These are phyloP conservation scores for Dacryopinax spathularia DNA, from an alignment of 768 basidiomycete genomes.

Conservation along the genomic window DNA sequence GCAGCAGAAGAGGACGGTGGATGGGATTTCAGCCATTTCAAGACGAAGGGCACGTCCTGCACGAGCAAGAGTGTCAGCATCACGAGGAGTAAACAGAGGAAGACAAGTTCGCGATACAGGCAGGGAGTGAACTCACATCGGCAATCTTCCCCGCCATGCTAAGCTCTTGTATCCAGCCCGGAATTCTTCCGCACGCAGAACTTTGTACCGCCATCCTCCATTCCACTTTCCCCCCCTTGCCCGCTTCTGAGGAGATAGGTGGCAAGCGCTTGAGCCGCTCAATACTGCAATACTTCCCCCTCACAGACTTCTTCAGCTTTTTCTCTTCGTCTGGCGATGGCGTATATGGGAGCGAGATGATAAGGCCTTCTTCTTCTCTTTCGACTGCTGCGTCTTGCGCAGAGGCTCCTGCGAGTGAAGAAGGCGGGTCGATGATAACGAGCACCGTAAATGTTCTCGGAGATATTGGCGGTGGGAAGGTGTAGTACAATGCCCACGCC, in stretches of 20 bases:
- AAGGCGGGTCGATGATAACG: constrained; percentile 43
- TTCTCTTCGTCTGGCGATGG: constrained; percentile 30
- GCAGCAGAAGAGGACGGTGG: not conserved
- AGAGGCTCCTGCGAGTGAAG: constrained; percentile 26
- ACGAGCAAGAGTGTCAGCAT: not conserved
- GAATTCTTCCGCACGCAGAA: not conserved
- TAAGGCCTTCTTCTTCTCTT: not conserved
- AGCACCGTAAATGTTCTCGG: constrained; percentile 64
- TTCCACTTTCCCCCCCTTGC: constrained; percentile 48
- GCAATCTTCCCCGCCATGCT: not conserved
- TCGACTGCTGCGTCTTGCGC: constrained; percentile 41
- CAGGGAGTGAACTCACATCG: not conserved
- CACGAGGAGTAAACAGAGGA: not conserved
- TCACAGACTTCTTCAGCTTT: constrained; percentile 48
- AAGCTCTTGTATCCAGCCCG: not conserved
- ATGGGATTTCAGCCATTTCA: not conserved
- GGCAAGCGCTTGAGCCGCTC: constrained; percentile 36
- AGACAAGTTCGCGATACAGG: not conserved
- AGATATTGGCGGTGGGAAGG: constrained; percentile 52
- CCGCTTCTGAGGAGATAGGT: no score
- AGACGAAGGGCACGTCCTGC: not conserved
- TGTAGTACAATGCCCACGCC: constrained; percentile 63
- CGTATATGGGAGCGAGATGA: not conserved
- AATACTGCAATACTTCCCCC: constrained; percentile 54
- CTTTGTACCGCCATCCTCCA: constrained; percentile 32